Evolutionary conservation across 164 flowering plant genomes (phyloP), one percentile per base, ranked within the genome.

Genomic region (Piper betle): DNA sequence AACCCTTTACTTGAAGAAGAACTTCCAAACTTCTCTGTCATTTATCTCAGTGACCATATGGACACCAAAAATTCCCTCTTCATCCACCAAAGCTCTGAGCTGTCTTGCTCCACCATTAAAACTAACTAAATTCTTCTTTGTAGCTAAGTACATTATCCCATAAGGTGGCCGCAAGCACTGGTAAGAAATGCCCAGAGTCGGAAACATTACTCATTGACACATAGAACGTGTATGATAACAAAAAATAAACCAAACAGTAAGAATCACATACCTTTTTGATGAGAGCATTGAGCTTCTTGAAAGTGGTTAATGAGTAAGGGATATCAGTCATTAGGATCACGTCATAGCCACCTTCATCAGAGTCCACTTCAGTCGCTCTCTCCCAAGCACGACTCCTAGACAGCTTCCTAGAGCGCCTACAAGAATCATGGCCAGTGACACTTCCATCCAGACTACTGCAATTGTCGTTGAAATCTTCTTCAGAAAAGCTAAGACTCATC

Each of bases 331-430:
- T 80, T 73, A 91, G 59, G 69, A 91, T 81, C 66, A 91, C 81
- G 74, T 91, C 97, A 62, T 91, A 91, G 5, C 97, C 97, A 39
- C 86, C 88, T 65, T 84, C 93, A 13, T 81, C 75, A n/a, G 68
- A 68, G 69, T 82, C 87, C 13, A 81, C 68, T 69, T 83, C 97
- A 62, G 62, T 81, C 48, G 87, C 96, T 63, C 91, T 80, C 70
- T 83, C 97, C 93, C 97, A 91, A 37, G 96, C 96, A 55, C 91
- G 81, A 68, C 97, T 91, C 64, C 88, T 89, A 0, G 97, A 91
- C 40, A 87, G 88, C 78, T 87, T 91, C 76, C 91, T 82, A 48
- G 96, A 84, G 53, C 91, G 65, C 73, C 95, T 87, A 41, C 82
- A 79, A 40, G 79, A 72, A 56, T 84, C 95, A 18, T 74, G 84